Percentiles rank a stretch among this genome's conserved stretches.
phyloP scores from a whole-genome alignment of 306 rosid genomes.

The Astragalus glycyphyllos region DNA sequence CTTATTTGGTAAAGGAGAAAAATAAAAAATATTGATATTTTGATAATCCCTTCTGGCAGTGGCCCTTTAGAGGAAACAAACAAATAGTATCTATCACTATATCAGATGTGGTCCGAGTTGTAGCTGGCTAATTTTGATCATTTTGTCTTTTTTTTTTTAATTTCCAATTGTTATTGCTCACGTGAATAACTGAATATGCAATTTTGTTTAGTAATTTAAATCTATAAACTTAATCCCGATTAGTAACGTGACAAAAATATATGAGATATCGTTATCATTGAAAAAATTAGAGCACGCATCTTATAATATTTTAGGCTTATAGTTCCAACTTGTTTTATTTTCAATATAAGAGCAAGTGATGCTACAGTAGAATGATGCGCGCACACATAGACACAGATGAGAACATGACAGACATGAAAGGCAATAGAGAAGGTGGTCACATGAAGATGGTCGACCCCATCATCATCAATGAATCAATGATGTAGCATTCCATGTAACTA shows the following conservation, averaged over 20 bases:
- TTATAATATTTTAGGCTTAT: background rate
- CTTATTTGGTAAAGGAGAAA: background rate
- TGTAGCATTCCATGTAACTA: background rate
- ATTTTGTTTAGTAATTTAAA: slow-evolving; percentile 21
- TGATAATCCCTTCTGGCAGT: slow-evolving; percentile 24
- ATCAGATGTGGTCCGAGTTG: slow-evolving; percentile 29
- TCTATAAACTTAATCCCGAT: slow-evolving; percentile 40
- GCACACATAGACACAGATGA: background rate
- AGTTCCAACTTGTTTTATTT: slow-evolving; percentile 2
- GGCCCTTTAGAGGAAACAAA: slow-evolving; percentile 35
- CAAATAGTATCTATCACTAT: background rate
- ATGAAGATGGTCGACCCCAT: slow-evolving; percentile 61
- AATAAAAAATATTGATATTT: background rate
- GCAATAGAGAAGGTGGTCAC: slow-evolving; percentile 64
- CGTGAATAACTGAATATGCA: slow-evolving; percentile 52
- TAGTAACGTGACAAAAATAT: slow-evolving; percentile 50
- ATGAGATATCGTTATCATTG: slow-evolving; percentile 13
- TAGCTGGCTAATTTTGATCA: slow-evolving; percentile 21
- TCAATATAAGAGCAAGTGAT: background rate
- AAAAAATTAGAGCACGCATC: slow-evolving; percentile 25
- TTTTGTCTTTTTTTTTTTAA: background rate
- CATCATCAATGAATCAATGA: background rate
- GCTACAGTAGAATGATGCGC: background rate
- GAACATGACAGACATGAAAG: slow-evolving; percentile 54
- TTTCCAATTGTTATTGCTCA: slow-evolving; percentile 26